Conservation (phyloP, 352 stramenopile species). For the Pythium folliculosum region DNA sequence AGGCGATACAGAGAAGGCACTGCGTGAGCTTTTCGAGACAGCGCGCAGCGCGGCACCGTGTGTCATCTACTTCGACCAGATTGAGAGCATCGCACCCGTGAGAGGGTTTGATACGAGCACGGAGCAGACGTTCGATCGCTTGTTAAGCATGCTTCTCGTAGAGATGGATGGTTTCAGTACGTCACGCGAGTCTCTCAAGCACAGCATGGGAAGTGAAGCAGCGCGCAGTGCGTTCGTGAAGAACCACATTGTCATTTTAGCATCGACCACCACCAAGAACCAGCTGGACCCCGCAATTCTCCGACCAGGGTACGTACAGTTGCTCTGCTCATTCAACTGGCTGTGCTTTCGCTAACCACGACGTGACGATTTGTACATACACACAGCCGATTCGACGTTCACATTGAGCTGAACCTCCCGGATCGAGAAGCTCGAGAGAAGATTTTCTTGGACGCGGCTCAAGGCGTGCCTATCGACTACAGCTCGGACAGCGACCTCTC, state of each 20-base stretch:
- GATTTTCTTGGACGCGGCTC: conserved; percentile 54
- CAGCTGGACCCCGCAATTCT: conserved; percentile 86
- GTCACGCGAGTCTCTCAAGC: conserved; percentile 36
- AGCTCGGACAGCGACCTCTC: conserved; percentile 31
- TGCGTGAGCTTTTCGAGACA: conserved; percentile 87
- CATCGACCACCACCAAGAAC: conserved; percentile 72
- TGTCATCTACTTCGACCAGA: conserved; percentile 92
- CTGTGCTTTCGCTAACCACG: too few relatives aligned
- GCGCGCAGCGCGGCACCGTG: conserved; percentile 86
- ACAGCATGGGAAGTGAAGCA: conserved; percentile 39
- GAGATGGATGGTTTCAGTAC: conserved; percentile 91
- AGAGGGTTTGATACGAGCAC: conserved; percentile 91
- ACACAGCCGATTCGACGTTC: conserved; percentile 77
- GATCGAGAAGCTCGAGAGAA: conserved; percentile 49
- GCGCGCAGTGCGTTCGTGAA: conserved; percentile 67
- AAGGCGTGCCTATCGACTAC: conserved; percentile 62
- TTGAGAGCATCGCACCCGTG: conserved; percentile 86
- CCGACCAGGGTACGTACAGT: conserved; percentile 64
- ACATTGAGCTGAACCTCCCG: conserved; percentile 68
- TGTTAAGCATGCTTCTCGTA: conserved; percentile 89
- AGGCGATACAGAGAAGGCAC: conserved; percentile 86
- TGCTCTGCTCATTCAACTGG: neutral
- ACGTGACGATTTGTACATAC: too few relatives aligned
- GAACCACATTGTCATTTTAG: conserved; percentile 84
- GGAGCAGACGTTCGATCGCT: conserved; percentile 91